Evolutionary conservation across 345 rosid species (phyloP).

Genomic region (rapeseed (Brassica napus)): Da-Ae NC_063450.1:41431001-41431500

Average conservation of each 20-base stretch:
- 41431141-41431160: neutral
- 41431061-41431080: conserved; percentile 7
- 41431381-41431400: too few species aligned
- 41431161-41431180: neutral
- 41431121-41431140: conserved; percentile 7
- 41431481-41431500: too few species aligned
- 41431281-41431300: neutral
- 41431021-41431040: neutral
- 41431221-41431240: conserved; percentile 6
- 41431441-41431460: too few species aligned
- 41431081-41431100: conserved; percentile 3
- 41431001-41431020: neutral
- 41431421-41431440: too few species aligned
- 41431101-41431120: conserved; percentile 9
- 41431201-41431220: conserved; percentile 18
- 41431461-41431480: too few species aligned
- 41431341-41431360: conserved; percentile 5
- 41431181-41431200: conserved; percentile 18
- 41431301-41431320: neutral
- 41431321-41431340: neutral
- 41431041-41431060: conserved; percentile 2
- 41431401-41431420: too few species aligned
- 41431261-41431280: conserved; percentile 3
- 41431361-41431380: neutral
- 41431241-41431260: conserved; percentile 5